Evolutionary conservation across 2,329 filamentous ascomycete species (phyloP), one percentile per base, ranked within the genome.

Genomic region (Trichoderma koningiopsis): DNA sequence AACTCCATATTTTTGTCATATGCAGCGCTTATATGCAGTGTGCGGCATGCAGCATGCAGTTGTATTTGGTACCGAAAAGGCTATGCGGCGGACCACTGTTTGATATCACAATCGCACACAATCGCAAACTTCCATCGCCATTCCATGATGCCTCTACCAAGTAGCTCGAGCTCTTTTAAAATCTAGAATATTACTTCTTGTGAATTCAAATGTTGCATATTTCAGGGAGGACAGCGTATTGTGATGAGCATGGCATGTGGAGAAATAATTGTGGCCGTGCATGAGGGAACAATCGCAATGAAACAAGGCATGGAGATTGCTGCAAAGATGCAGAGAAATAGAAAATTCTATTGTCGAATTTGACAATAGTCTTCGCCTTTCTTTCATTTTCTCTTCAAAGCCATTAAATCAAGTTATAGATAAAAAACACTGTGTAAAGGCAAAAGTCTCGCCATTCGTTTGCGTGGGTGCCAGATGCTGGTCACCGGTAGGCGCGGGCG

Each of bases 401-500:
- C 0, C 4, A 10, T 56, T 6, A 31, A 24, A 10, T n/a, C 22
- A 22, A 19, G 19, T 19, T 31, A 1, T 19, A 19, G 4, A 33
- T 49, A 16, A 27, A 19, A 24, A 49, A 19, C 29, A n/a, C 2
- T 64, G 31, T 27, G 8, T 19, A 55, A 35, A 16, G 43, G 22
- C 0, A n/a, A 35, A 37, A 35, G 53, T 43, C 37, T 58, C 29
- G 63, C 16, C 27, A 52, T 59, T 52, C 55, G 24, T 58, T 49
- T 37, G 63, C 37, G 57, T 27, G 57, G 57, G 22, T 58, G 52
- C 24, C 55, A 65, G 62, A 65, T 65, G 62, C 62, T 57, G 33
- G 55, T 67, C 37, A 52, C 55, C 63, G 55, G 63, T 59, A 67
- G 63, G 63, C 40, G 63, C 63, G 63, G 63, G 63, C 53, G 63